Conservation (phyloP, 768 basidiomycete species). For the Boletales sp. region DNA sequence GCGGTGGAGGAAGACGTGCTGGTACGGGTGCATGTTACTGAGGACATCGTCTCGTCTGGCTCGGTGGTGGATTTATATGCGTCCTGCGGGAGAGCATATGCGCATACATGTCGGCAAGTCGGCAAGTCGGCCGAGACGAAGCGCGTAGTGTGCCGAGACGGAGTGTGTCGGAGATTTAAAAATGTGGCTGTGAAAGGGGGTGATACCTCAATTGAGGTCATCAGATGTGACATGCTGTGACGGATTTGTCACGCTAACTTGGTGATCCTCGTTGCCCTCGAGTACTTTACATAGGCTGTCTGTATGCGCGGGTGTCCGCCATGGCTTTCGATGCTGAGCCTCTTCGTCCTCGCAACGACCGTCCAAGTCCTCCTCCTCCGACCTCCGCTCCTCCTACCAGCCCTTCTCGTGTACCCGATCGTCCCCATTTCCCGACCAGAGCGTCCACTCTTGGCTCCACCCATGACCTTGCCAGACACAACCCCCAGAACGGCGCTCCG, state of each 20-base stretch:
- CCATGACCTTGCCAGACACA: slow-evolving; percentile 51
- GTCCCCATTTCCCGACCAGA: slow-evolving; percentile 55
- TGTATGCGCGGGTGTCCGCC: neutral
- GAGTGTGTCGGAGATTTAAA: slow-evolving; percentile 7
- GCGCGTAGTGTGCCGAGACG: slow-evolving; percentile 14
- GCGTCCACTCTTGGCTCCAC: slow-evolving; percentile 59
- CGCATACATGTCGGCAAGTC: neutral
- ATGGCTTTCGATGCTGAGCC: slow-evolving; percentile 32
- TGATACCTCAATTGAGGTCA: slow-evolving; percentile 8
- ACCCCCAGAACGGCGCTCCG: slow-evolving; percentile 31
- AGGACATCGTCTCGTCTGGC: too few species aligned
- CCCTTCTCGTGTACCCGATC: slow-evolving; percentile 43
- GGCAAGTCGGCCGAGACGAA: slow-evolving; percentile 18
- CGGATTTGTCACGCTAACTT: slow-evolving; percentile 19
- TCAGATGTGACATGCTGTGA: slow-evolving; percentile 1
- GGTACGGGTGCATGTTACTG: slow-evolving; percentile 20
- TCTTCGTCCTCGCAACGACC: slow-evolving; percentile 26
- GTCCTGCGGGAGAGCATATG: too few species aligned
- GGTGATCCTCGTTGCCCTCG: slow-evolving; percentile 2
- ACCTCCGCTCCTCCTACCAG: slow-evolving; percentile 35
- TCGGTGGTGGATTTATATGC: too few species aligned
- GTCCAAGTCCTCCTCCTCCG: slow-evolving; percentile 17
- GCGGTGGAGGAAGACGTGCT: slow-evolving; percentile 24
- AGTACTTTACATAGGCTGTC: neutral
- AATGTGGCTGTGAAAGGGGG: neutral